phyloP scores from a whole-genome alignment of 129 eudicot species.

The Saussurea involucrata region DNA sequence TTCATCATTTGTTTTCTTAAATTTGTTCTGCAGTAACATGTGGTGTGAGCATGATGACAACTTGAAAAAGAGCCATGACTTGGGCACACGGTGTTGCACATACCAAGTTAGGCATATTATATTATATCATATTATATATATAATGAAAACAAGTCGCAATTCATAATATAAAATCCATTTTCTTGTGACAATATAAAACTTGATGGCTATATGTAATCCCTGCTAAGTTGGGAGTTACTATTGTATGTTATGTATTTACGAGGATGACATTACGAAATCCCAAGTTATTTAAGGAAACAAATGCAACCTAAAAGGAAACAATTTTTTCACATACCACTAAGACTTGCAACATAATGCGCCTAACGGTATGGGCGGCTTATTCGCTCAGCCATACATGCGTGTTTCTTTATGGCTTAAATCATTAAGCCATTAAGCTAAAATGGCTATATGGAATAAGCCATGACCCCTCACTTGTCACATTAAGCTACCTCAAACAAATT shows the following conservation, averaged over 20 bases:
- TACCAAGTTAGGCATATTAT: neutral
- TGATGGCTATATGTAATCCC: neutral
- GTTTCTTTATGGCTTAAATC: too few species aligned
- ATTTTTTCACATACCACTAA: neutral
- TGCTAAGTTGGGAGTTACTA: slow-evolving; percentile 1
- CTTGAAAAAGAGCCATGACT: neutral
- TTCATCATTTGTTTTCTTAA: neutral
- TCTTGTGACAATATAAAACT: slow-evolving; percentile 1
- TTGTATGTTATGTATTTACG: neutral
- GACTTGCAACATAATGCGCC: too few species aligned
- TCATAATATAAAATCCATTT: neutral
- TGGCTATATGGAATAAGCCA: too few species aligned
- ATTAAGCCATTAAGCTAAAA: too few species aligned
- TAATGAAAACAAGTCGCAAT: neutral
- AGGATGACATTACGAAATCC: slow-evolving; percentile 4
- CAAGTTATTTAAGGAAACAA: neutral
- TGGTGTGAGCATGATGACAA: neutral
- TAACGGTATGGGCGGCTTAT: too few species aligned
- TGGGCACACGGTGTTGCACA: neutral
- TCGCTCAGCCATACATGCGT: too few species aligned
- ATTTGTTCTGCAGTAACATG: neutral
- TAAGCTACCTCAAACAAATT: too few species aligned
- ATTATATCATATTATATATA: neutral
- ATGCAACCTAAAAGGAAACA: neutral
- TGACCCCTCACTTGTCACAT: too few species aligned